Conservation (phyloP, 176 grass and related monocot genomes). For the Typha latifolia region DNA sequence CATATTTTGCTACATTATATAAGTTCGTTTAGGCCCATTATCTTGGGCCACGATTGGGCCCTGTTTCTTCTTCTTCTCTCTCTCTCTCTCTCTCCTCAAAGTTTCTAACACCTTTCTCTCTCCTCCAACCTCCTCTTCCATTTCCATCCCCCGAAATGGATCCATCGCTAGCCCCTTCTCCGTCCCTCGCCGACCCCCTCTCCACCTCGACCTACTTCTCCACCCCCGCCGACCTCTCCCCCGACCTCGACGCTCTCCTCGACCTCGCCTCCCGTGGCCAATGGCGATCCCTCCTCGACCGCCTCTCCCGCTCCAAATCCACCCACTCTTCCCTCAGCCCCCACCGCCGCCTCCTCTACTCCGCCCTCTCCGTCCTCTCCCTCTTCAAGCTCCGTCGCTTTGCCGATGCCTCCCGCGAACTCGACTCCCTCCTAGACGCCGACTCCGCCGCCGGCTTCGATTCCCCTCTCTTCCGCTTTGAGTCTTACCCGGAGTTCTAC, state of each 20-base stretch:
- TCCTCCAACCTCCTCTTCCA: not conserved
- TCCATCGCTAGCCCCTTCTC: not conserved
- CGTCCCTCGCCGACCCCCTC: constrained; percentile 1
- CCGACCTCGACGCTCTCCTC: constrained; percentile 46
- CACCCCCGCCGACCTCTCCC: constrained; percentile 22
- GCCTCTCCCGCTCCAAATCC: constrained; percentile 33
- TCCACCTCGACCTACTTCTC: constrained; percentile 13
- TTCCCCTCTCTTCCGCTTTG: constrained; percentile 41
- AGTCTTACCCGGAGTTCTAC: constrained; percentile 31
- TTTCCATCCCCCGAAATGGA: not conserved
- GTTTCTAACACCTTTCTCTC: too few relatives aligned
- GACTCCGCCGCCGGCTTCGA: constrained; percentile 18
- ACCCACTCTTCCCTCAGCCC: constrained; percentile 30
- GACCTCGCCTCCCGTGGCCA: constrained; percentile 74
- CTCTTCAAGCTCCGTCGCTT: constrained; percentile 82
- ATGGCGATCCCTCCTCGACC: constrained; percentile 61
- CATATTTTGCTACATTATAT: too few relatives aligned
- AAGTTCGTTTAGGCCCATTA: too few relatives aligned
- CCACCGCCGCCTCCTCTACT: constrained; percentile 61
- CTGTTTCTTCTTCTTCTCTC: not conserved
- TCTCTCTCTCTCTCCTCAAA: not conserved
- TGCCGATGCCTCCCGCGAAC: constrained; percentile 48
- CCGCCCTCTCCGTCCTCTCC: constrained; percentile 61
- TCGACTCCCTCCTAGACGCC: constrained; percentile 43
- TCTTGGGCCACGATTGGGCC: not conserved